Base-by-base conservation (phyloP, 2,329 filamentous ascomycete genomes). In the Corniculantispora saksenae region DNA sequence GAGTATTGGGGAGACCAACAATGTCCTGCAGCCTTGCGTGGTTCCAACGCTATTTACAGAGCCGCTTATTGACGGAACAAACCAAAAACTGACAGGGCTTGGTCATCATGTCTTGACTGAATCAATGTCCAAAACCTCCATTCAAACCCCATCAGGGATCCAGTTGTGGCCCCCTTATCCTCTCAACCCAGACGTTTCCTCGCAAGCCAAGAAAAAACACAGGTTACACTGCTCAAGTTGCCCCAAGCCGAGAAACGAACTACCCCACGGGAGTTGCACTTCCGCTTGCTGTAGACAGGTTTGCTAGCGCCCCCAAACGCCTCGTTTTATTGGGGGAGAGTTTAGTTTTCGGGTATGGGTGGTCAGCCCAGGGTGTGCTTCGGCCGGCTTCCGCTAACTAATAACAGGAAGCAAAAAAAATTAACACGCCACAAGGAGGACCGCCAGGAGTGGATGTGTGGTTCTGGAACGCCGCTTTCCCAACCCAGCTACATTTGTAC, bases 381-480 rank as follows among this genome's bases (percentile, higher is more conserved):
- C 38, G 38, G 38, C 38, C 38, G 38, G 38, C 38, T 19, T 43
- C 38, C 38, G 38, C 38, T 43, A 43, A 43, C n/a, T n/a, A 43
- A 32, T 32, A 13, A 43, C 9, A 43, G 32, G 32, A 32, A 32
- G 32, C 10, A 48, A 9, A 48, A 25, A 48, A 48, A 21, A 21
- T 6, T 5, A 15, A 13, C 45, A 25, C 45, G n/a, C 45, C 45
- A 10, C 38, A 43, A 19, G 6, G 12, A 43, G 38, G 35, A 38
- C 8, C n/a, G 15, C 35, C n/a, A 25, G 10, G 13, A 56, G 54
- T 32, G 51, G 51, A 55, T 55, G 25, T 13, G 51, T 57, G 55
- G 35, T 45, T 45, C 54, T 57, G 54, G 23, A 57, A 57, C 54
- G 54, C 54, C 32, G 51, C 51, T 55, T 55, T 23, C 32, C 53